Base-by-base conservation (phyloP, 2,329 filamentous ascomycete species). In the Fusarium stilboides region DNA sequence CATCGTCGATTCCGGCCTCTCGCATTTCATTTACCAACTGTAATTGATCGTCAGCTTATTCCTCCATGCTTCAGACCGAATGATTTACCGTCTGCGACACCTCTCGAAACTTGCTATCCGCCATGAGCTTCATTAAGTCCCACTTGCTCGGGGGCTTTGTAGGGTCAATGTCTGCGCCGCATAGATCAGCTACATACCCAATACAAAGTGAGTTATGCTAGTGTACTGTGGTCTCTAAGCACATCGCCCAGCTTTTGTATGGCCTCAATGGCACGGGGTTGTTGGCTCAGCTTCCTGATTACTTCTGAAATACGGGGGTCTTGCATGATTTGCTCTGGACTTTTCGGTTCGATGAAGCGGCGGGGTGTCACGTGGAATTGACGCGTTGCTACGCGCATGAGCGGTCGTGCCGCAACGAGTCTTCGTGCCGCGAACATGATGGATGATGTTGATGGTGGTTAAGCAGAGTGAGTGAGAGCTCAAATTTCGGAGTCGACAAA, bases 41-140 rank as follows among this genome's bases (percentile, higher is more conserved):
- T 1, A 43, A 17, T 28, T 2, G 31, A 24, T 17, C 7, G n/a
- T 71, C 8, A 69, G 58, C 36, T 26, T 24, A 3, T 12, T 10
- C 10, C 28, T 31, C 28, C 1, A 1, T 2, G 15, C 2, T 8
- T 17, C 5, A 2, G 0, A 15, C 10, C 0, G 3, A 13, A 1
- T 3, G 0, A 24, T 36, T 13, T 47, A 73, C 71, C 2, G 47
- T 57, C 10, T 70, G 59, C 14, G 71, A 62, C 3, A 69, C 71
- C 6, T 74, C 69, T 9, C 71, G 53, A 28, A 74, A 74, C 10
- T 74, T 69, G 20, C 59, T 65, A 6, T 74, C 71, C 69, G 71
- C 71, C 64, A 74, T 62, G 14, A 74, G 65, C 26, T 71, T 72
- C 37, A 73, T 45, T 13, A 74, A 37, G 6, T 71, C 71, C 69